Base-by-base conservation (phyloP, 441 rosid species). In the Adansonia rubrostipa region DNA sequence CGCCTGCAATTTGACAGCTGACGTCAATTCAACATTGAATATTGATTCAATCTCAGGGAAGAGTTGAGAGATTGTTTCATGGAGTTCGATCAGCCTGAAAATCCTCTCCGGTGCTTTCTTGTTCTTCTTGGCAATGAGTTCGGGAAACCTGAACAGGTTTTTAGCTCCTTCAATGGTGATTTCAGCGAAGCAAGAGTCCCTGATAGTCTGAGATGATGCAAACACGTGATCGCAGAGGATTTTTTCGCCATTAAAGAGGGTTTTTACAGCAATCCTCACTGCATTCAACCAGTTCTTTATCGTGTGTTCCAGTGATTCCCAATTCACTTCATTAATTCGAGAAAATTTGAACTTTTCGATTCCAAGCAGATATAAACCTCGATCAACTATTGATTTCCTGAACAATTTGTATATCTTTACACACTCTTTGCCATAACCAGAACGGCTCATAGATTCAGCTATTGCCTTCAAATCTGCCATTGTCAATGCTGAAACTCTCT, bases 381-480 rank as follows among this genome's bases (percentile, higher is more conserved):
- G 88, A 28, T 91, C 90, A 0, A 91, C 88, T 8, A 87, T 77
- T 0, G 91, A 88, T 71, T 86, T 87, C 58, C 95, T 81, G 77
- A 78, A 74, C 67, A 80, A 42, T 20, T 85, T 87, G 80, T 89
- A 89, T 51, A 84, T 82, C 82, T 85, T 80, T 9, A 84, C 70
- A 10, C 95, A 91, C 79, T 88, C 95, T 63, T 85, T 86, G 20
- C 91, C 88, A 19, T 91, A 89, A 42, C 93, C 93, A 20, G 79
- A 87, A 20, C 85, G 78, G 67, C 86, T 78, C 95, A 91, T 91
- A 72, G 84, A 84, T 54, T 87, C 93, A 40, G 88, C 95, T 19
- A 91, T 86, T 0, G 85, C 85, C 80, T 86, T 89, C 11, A 91
- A 48, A 77, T 91, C 90, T 0, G 86, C 78, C 89, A 89, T 82